phyloP scores from a whole-genome alignment of 2,329 filamentous ascomycete species.

The Fusarium buxicola region DNA sequence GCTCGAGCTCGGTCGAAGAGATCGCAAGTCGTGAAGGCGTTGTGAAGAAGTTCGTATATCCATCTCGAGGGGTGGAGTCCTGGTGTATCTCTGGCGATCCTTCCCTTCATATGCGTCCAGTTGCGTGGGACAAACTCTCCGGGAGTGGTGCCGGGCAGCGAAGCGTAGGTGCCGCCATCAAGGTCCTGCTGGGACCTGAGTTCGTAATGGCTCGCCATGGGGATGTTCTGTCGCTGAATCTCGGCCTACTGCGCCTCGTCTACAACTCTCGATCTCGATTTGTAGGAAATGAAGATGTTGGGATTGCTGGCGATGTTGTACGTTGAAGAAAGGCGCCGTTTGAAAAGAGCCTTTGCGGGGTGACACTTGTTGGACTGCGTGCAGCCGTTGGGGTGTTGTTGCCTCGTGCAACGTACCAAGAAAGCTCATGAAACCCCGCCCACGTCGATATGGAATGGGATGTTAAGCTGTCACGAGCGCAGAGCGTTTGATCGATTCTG shows the following conservation, averaged over 20 bases:
- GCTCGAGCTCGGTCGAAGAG: slow-evolving; percentile 51
- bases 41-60: slow-evolving; percentile 55
- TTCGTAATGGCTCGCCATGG: slow-evolving; percentile 48
- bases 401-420: not conserved
- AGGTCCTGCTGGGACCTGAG: slow-evolving; percentile 46
- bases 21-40: slow-evolving; percentile 52
- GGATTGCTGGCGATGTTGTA: slow-evolving; percentile 5
- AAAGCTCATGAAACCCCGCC: not conserved
- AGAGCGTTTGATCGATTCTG: not conserved
- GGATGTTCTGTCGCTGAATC: not conserved
- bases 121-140: slow-evolving; percentile 48
- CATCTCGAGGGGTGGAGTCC: slow-evolving; percentile 56
- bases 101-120: slow-evolving; percentile 49
- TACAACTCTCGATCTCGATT: not conserved
- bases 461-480: not conserved
- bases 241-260: not conserved
- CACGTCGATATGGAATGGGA: not conserved
- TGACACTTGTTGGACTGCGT: slow-evolving; percentile 13
- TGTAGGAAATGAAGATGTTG: not conserved
- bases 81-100: slow-evolving; percentile 41
- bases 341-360: slow-evolving; percentile 28
- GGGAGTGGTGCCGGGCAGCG: slow-evolving; percentile 49
- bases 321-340: slow-evolving; percentile 18
- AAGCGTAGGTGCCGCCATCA: slow-evolving; percentile 46
- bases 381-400: not conserved